Evolutionary conservation across 148 eudicot species (phyloP).

Genomic region (Limonium bicolor): DNA sequence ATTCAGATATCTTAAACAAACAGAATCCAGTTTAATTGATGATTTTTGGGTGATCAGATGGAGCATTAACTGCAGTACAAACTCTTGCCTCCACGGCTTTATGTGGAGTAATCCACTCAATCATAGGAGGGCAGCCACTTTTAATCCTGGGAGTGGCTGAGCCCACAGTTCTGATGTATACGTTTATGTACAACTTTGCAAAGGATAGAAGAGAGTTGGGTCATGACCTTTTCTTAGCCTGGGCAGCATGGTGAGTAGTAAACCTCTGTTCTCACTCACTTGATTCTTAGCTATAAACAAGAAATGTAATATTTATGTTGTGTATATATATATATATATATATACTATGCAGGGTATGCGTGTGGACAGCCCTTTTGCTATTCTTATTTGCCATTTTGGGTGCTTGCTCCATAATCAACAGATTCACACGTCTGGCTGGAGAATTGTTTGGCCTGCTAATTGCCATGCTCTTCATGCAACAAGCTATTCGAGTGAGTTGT

Average conservation of each 20-base stretch:
- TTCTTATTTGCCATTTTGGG: conserved; percentile 84
- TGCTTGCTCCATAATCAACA: conserved; percentile 92
- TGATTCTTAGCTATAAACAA: too few species aligned
- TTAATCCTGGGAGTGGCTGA: conserved; percentile 96
- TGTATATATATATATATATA: not conserved
- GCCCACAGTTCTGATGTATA: conserved; percentile 97
- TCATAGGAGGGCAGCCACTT: conserved; percentile 91
- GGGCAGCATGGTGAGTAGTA: conserved; percentile 99
- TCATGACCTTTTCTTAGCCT: conserved; percentile 71
- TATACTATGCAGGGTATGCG: conserved; percentile 61
- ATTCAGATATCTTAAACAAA: too few species aligned
- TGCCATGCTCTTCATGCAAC: conserved; percentile 99
- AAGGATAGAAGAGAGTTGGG: conserved; percentile 83
- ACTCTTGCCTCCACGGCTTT: conserved; percentile 92
- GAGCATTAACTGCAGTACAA: conserved; percentile 88
- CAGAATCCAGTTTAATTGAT: too few species aligned
- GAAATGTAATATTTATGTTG: too few species aligned
- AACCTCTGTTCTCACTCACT: too few species aligned
- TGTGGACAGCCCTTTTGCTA: conserved; percentile 90
- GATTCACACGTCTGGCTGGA: conserved; percentile 95
- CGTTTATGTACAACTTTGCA: conserved; percentile 91
- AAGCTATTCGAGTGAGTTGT: conserved; percentile 77
- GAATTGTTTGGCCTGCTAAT: conserved; percentile 92
- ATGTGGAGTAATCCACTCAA: conserved; percentile 90
- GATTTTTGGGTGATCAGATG: too few species aligned